Evolutionary conservation across 2,329 filamentous ascomycete species (phyloP), one percentile per base, ranked within the genome.

Genomic region (Bipolaris bicolor): DNA sequence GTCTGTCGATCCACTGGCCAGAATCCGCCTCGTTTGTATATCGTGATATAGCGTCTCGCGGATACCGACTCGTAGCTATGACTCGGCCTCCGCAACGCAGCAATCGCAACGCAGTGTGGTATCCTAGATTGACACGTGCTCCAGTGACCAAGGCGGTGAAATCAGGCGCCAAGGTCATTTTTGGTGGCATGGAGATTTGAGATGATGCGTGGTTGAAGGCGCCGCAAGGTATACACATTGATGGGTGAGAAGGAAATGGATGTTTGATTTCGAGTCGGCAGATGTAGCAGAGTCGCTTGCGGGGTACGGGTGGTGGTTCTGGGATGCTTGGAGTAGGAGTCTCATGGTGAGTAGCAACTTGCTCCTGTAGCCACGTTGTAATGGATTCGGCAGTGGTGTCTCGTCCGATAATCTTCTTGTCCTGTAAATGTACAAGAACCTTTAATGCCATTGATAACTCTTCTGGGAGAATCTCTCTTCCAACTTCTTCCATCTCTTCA

Each of bases 71-170:
- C 13, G 57, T 63, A 2, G 37, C 57, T 20, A 60, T 52, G 9
- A 63, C 60, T 16, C 52, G 52, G 18, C 52, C 60, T 10, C 60
- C 60, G 24, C 60, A 63, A 5, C 60, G 51, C 24, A 63, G 43
- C 10, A 63, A 46, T 16, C 55, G 54, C 18, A 63, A 29, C 7
- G 43, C 46, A 13, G 55, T 63, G 18, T 58, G 49, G 16, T 63
- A 63, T 15, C 60, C 60, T 2, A 63, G 57, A 41, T 63, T 63
- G 22, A 63, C 13, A 1, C 60, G 51, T 16, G 57, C 57, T 10
- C 57, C 60, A 20, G 60, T 63, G n/a, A 63, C 57, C 2, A 63
- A 43, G 9, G 57, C 57, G 1, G 49, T 58, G 24, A 63, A 63
- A 9, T 16, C 48, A 6, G 26, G 5, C n/a, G 52, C 44, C 11